These are phyloP conservation scores for Boletus sensibilis DNA, from an alignment of 768 basidiomycete genomes.

Conservation along the genomic window DNA sequence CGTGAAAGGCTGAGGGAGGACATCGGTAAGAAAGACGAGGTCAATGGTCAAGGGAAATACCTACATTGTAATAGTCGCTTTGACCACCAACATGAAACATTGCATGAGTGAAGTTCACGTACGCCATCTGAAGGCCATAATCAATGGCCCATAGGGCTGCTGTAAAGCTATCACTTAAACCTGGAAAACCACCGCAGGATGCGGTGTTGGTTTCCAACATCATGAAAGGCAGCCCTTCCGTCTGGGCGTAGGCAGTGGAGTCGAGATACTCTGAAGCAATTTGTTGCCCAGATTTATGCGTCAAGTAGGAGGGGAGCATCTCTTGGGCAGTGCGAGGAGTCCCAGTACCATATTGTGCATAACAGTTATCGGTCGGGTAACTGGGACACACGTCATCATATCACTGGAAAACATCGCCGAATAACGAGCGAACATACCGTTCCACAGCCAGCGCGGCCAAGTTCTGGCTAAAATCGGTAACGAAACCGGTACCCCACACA, in stretches of 20 bases:
- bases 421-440: slow-evolving; percentile 36
- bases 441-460: slow-evolving; percentile 53
- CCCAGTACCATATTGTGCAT: slow-evolving; percentile 46
- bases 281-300: slow-evolving; percentile 49
- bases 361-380: slow-evolving; percentile 65
- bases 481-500: slow-evolving; percentile 53
- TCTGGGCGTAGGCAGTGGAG: slow-evolving; percentile 42
- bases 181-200: slow-evolving; percentile 48
- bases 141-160: slow-evolving; percentile 55
- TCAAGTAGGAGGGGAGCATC: slow-evolving; percentile 47
- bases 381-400: slow-evolving; percentile 32
- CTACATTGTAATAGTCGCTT: slow-evolving; percentile 63
- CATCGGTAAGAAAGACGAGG: neutral
- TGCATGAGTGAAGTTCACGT: slow-evolving; percentile 43
- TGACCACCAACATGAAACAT: slow-evolving; percentile 59
- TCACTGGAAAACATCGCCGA: neutral
- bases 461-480: slow-evolving; percentile 41
- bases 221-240: slow-evolving; percentile 42
- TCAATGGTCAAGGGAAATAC: slow-evolving; percentile 12
- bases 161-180: slow-evolving; percentile 57
- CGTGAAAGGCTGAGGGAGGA: slow-evolving; percentile 36
- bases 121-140: slow-evolving; percentile 53
- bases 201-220: slow-evolving; percentile 62
- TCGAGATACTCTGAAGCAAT: slow-evolving; percentile 53
- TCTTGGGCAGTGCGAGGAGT: slow-evolving; percentile 41